Evolutionary conservation across 1,284 basidiomycete genomes (phyloP).

Genomic region (Entoloma clypeatum): DNA sequence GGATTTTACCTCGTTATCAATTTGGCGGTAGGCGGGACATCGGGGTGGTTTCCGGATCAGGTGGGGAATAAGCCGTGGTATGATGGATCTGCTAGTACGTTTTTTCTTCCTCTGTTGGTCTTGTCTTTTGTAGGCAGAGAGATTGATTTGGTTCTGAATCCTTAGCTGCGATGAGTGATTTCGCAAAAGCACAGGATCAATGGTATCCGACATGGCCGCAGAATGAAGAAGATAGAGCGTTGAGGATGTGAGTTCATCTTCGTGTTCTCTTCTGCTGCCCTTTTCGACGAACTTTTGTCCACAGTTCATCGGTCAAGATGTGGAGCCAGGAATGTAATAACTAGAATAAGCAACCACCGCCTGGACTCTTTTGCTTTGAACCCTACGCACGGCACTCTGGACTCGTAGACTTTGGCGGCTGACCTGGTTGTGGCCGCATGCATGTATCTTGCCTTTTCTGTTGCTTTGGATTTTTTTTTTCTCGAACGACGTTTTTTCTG

Average conservation of each 20-base stretch:
- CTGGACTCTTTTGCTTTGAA: too few species aligned
- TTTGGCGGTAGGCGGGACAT: constrained; percentile 75
- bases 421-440: too few species aligned
- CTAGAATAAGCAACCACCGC: too few species aligned
- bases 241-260: constrained; percentile 59
- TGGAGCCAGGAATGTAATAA: constrained; percentile 33
- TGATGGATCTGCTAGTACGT: constrained; percentile 53
- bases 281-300: background rate
- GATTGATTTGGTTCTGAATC: background rate
- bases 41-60: constrained; percentile 79
- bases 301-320: constrained; percentile 61
- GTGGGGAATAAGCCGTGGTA: constrained; percentile 76
- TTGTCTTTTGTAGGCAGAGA: background rate
- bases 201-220: constrained; percentile 72
- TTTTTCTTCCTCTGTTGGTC: background rate
- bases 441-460: too few species aligned
- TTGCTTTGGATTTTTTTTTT: too few species aligned
- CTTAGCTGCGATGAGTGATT: constrained; percentile 65
- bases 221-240: constrained; percentile 55
- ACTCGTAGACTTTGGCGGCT: too few species aligned
- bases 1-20: constrained; percentile 77
- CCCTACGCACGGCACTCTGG: too few species aligned
- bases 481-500: too few species aligned
- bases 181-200: constrained; percentile 53
- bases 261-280: constrained; percentile 9